phyloP scores from a whole-genome alignment of 306 rosid species.

The Vigna trinervia region DNA sequence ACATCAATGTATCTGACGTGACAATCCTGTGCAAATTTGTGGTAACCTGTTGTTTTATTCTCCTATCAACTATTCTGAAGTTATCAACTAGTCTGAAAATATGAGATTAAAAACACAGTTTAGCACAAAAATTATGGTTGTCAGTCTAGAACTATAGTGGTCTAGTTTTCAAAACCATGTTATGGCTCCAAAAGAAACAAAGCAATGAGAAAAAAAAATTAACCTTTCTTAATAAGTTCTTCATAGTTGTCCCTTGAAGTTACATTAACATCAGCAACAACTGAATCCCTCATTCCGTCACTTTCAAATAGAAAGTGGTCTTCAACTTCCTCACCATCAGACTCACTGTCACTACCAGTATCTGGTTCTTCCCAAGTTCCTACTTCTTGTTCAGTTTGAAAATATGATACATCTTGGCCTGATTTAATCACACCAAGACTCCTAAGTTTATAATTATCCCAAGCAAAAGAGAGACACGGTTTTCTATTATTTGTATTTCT shows the following conservation, averaged over 20 bases:
- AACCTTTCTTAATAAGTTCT: slow-evolving; percentile 72
- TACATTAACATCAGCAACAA: slow-evolving; percentile 41
- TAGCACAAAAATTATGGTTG: no score
- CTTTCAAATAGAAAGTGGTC: slow-evolving; percentile 47
- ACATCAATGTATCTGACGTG: no score
- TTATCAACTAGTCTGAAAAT: no score
- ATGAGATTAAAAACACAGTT: no score
- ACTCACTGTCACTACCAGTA: slow-evolving; percentile 66
- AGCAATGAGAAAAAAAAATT: slow-evolving; percentile 13
- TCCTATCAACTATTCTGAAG: no score
- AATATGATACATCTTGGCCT: slow-evolving; percentile 40
- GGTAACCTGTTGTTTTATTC: no score
- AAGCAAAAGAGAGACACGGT: slow-evolving; percentile 36
- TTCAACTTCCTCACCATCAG: slow-evolving; percentile 57
- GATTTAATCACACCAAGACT: slow-evolving; percentile 41
- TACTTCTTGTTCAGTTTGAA: slow-evolving; percentile 36
- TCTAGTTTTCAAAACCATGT: slow-evolving; percentile 21
- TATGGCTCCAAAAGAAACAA: slow-evolving; percentile 26
- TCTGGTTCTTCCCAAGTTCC: slow-evolving; percentile 89
- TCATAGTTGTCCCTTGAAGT: slow-evolving; percentile 52
- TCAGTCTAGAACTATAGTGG: not conserved
- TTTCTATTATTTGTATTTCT: slow-evolving; percentile 39
- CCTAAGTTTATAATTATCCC: slow-evolving; percentile 40
- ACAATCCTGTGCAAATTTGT: no score
- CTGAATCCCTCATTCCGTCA: slow-evolving; percentile 55